Evolutionary conservation across 805 yeast species (phyloP), one percentile per base, ranked within the genome.

Genomic region (Saccharomycopsis malanga): DNA sequence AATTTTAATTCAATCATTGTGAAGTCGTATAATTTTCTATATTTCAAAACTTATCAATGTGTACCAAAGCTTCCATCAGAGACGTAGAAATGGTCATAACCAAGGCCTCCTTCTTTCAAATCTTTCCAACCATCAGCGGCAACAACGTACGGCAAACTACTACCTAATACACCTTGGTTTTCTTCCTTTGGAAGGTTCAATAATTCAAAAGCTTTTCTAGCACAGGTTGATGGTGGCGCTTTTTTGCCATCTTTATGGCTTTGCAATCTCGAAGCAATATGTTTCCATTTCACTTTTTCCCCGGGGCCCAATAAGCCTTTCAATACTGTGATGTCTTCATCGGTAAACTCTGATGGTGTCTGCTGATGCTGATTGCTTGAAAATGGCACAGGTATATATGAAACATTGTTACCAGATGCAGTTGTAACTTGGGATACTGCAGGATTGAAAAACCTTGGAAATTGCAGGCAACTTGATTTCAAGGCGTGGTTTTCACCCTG

Each of bases 271-370:
- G 34, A 34, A 15, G 40, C 21, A 10, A 45, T 20, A 32, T 39
- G 27, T 25, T 40, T 39, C 49, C 49, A 45, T 35, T 45, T 45
- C 30, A 32, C 25, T 22, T 40, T 39, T 34, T 45, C 49, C 14
- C 40, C 49, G 3, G 40, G 21, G 2, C 20, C 17, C 15, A 45
- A 21, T 5, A 45, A 34, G 4, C 25, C 34, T 20, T 45, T 39
- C 23, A 45, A 24, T 12, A 23, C 20, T 18, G 17, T 38, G 12
- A 45, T 39, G 21, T 45, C 49, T n/a, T 17, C 12, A 3, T 35
- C 44, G 4, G 44, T 45, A 34, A 45, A 45, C 12, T 27, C 30
- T 27, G 30, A 12, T n/a, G n/a, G n/a, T n/a, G n/a, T n/a, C n/a
- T n/a, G n/a, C n/a, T n/a, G n/a, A n/a, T n/a, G n/a, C n/a, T n/a